Evolutionary conservation across 495 filamentous ascomycete species (phyloP).

Genomic region (Penicillium diatomitis): DNA sequence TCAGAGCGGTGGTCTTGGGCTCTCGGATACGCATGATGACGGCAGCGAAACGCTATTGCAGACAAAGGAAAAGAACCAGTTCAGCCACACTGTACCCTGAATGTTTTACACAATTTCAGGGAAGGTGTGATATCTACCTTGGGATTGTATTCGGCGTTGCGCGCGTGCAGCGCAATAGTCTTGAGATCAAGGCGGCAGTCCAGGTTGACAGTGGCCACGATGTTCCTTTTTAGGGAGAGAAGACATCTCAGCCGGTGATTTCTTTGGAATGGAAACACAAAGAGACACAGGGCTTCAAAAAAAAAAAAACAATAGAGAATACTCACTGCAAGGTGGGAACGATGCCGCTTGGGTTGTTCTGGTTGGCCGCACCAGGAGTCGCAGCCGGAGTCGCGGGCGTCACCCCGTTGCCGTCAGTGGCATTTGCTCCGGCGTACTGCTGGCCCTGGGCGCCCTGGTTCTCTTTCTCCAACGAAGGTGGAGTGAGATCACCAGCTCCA

Average conservation of each 20-base stretch:
- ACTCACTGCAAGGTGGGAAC: constrained; percentile 98
- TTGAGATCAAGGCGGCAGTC: constrained; percentile 97
- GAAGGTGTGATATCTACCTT: constrained; percentile 59
- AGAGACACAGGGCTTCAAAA: constrained; percentile 30
- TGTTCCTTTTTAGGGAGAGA: constrained; percentile 72
- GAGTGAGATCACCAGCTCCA: constrained; percentile 70
- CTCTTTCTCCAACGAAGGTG: constrained; percentile 60
- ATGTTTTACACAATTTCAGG: constrained; percentile 26
- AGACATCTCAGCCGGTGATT: constrained; percentile 43
- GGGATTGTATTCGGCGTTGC: constrained; percentile 97
- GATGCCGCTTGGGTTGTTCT: constrained; percentile 74
- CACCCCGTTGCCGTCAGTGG: constrained; percentile 69
- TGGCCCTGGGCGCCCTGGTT: constrained; percentile 46
- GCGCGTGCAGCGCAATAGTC: constrained; percentile 96
- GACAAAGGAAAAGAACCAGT: constrained; percentile 26
- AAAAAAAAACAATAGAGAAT: constrained; percentile 24
- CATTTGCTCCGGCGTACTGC: constrained; percentile 50
- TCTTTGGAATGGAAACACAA: constrained; percentile 21
- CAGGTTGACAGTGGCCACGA: constrained; percentile 98
- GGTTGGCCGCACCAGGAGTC: constrained; percentile 91
- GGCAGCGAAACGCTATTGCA: constrained; percentile 90
- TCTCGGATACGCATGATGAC: constrained; percentile 99
- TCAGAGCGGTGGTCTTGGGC: constrained; percentile 94
- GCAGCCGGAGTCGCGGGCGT: constrained; percentile 83
- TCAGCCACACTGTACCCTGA: constrained; percentile 40